Base-by-base conservation (phyloP, 371 early-diverging fungal genomes). In the Mortierella polycephala region DNA sequence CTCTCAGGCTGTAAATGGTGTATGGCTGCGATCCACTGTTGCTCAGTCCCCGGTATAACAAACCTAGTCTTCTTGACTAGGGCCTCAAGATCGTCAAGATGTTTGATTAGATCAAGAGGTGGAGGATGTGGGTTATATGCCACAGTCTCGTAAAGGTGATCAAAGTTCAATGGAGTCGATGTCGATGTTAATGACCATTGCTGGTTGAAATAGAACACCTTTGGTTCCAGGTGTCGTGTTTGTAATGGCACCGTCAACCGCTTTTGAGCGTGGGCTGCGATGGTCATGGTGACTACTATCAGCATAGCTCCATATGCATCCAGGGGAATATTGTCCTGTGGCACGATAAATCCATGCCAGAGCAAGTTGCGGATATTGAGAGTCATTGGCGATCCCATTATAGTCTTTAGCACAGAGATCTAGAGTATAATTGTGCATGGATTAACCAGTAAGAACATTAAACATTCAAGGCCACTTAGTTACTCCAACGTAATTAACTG, bases 301-400 rank as follows among this genome's bases (percentile, higher is more conserved):
- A 81, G 21, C 81, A 81, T 72, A 2, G 79, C 68, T 0, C 73
- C 73, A 40, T 75, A 75, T 2, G 75, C 72, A 53, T 67, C 75
- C 47, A 71, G 21, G 1, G 81, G 81, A 7, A 81, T 52, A 6
- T 30, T 45, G 41, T 81, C 81, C 5, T 57, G 37, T 0, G 71
- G 72, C 1, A 61, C 56, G 6, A 81, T 72, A 21, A 81, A 81
- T 20, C 81, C 81, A 63, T 81, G 81, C 81, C 81, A 81, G 13
- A 75, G 68, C 23, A 81, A 37, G 59, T 81, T 81, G 9, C 81
- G 63, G 41, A 81, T 62, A 30, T 81, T 81, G 21, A 81, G 75
- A 0, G 75, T 75, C 7, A 67, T n/a, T 5, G 81, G 81, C 8
- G 75, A 71, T 23, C 81, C 81, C 14, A 81, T 60, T 59, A 81